These are phyloP conservation scores for Penicillium griseofulvum DNA, from an alignment of 2,329 filamentous ascomycete species.

Conservation along the genomic window DNA sequence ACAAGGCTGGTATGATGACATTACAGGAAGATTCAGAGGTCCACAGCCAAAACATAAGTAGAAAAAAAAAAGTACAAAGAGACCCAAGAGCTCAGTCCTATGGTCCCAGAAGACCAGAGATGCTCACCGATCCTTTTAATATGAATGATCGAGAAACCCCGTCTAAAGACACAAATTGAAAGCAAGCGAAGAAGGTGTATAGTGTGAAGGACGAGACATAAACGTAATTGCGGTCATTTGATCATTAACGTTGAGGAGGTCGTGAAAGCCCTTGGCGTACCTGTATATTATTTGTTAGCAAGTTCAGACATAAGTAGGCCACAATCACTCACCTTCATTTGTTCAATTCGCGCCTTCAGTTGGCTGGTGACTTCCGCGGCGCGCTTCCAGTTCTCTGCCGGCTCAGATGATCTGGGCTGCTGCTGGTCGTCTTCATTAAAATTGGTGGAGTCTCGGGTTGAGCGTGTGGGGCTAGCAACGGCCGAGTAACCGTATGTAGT, in stretches of 20 bases:
- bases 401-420: slow-evolving; percentile 46
- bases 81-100: slow-evolving; percentile 10
- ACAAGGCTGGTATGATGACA: slow-evolving; percentile 18
- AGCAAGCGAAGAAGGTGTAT: slow-evolving; percentile 10
- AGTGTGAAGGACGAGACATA: slow-evolving; percentile 16
- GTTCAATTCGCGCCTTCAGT: slow-evolving; percentile 93
- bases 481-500: slow-evolving; percentile 41
- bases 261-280: slow-evolving; percentile 46
- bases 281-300: slow-evolving; percentile 23
- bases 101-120: slow-evolving; percentile 19
- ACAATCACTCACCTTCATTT: slow-evolving; percentile 71
- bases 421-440: slow-evolving; percentile 37
- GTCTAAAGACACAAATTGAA: slow-evolving; percentile 17
- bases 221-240: slow-evolving; percentile 25
- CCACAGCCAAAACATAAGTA: background rate
- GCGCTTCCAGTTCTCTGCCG: slow-evolving; percentile 90
- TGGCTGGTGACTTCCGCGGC: slow-evolving; percentile 97
- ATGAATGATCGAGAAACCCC: slow-evolving; percentile 11
- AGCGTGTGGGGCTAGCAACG: slow-evolving; percentile 40
- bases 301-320: background rate
- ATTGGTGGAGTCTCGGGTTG: slow-evolving; percentile 33
- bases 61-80: slow-evolving; percentile 10
- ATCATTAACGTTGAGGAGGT: slow-evolving; percentile 37
- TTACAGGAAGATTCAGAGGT: slow-evolving; percentile 11
- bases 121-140: slow-evolving; percentile 8